Conservation (phyloP, 2,329 filamentous ascomycete genomes). For the Pseudogymnoascus sp. region DNA sequence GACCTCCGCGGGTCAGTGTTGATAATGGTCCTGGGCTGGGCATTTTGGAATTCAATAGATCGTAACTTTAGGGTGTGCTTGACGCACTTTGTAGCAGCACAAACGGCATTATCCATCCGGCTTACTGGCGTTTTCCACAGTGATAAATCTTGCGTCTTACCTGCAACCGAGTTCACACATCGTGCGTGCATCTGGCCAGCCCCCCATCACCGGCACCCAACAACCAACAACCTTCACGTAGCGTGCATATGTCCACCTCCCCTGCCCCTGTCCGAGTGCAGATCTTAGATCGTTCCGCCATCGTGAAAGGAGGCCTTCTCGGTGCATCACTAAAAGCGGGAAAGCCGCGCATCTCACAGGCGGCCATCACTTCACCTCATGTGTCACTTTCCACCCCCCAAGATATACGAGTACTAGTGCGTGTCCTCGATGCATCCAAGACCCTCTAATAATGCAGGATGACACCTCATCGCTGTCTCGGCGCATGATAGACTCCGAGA, state of each 20-base stretch:
- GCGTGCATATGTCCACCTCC: not conserved
- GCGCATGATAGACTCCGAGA: not conserved
- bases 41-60: not conserved
- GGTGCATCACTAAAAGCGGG: not conserved
- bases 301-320: not conserved
- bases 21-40: slow-evolving; percentile 2
- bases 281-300: slow-evolving; percentile 1
- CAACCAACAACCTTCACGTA: slow-evolving; percentile 2
- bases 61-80: not conserved
- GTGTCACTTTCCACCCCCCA: not conserved
- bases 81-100: not conserved
- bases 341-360: not conserved
- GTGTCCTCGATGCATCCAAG: not conserved
- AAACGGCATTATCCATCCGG: not conserved
- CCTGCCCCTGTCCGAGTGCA: not conserved
- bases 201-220: not conserved
- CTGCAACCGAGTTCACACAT: not conserved
- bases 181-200: not conserved
- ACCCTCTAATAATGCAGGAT: not conserved
- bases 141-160: not conserved
- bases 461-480: not conserved
- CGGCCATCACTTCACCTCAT: not conserved
- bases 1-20: not conserved
- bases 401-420: not conserved
- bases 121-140: not conserved